Evolutionary conservation across 441 rosid species (phyloP).

Genomic region (Flueggea neowawraea): DNA sequence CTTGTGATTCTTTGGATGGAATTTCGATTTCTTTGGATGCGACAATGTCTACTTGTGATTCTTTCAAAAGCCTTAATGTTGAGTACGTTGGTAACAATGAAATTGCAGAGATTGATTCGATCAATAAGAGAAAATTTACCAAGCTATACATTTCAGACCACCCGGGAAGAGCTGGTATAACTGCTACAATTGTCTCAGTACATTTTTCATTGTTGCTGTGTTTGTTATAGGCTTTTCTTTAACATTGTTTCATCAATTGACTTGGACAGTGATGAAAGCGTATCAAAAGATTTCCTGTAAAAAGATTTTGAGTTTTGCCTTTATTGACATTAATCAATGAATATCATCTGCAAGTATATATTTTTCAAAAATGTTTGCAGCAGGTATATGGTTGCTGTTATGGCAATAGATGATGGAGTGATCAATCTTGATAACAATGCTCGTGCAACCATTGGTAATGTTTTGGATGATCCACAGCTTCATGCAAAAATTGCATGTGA

Average conservation of each 20-base stretch:
- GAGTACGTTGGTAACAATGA: constrained; percentile 63
- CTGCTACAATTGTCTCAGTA: too few species aligned
- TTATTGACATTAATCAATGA: neutral
- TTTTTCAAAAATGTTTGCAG: constrained; percentile 53
- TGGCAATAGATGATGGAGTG: constrained; percentile 45
- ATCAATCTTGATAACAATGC: constrained; percentile 47
- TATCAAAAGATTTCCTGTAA: too few species aligned
- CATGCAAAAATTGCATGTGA: constrained; percentile 86
- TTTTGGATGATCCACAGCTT: constrained; percentile 65
- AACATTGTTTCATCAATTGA: too few species aligned
- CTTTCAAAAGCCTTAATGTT: constrained; percentile 76
- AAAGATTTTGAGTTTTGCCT: too few species aligned
- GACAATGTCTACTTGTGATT: constrained; percentile 72
- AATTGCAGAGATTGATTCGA: constrained; percentile 42
- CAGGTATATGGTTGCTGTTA: constrained; percentile 46
- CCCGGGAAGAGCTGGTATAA: constrained; percentile 39
- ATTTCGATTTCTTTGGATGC: constrained; percentile 66
- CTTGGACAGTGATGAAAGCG: too few species aligned
- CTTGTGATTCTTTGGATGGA: constrained; percentile 42
- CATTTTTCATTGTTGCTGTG: too few species aligned
- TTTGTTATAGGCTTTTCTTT: too few species aligned
- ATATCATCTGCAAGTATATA: neutral
- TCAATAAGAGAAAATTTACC: constrained; percentile 63
- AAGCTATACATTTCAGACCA: constrained; percentile 66
- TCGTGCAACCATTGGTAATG: too few species aligned